Base-by-base conservation (phyloP, 176 grass and related monocot species). In the Hordeum marinum region DNA sequence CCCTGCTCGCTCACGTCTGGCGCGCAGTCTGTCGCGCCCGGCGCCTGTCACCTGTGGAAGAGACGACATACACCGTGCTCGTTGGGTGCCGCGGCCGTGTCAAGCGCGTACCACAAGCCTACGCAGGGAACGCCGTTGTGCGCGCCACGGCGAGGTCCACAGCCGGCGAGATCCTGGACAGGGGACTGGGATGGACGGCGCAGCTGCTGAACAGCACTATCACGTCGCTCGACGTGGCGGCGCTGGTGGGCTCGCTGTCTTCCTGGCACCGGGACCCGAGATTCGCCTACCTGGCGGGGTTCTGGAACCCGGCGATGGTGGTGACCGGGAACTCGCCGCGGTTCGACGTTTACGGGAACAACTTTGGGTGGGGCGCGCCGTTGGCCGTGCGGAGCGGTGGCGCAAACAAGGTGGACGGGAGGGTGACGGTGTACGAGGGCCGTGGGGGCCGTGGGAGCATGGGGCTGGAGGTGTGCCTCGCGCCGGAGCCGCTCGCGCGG, bases 341-440 rank as follows among this genome's bases (percentile, higher is more conserved):
- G 70, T 73, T 73, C 13, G 70, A 73, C 41, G 41, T 40, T 23
- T 73, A 46, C 23, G 70, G 70, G 12, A 73, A 73, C 70, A 41
- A 73, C 40, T 73, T 73, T 12, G 70, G 70, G 23, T 46, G 40
- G 13, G 41, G 70, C 12, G 3, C 23, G 23, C 40, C 41, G 23
- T 11, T 73, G 70, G 70, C 70, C 41, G 41, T 46, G 70, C 70
- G 70, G 70, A 73, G 70, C 12, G 41, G 70, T 4, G 12, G 70
- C 23, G 78, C 79, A 1, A 83, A 73, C 64, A 90, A 89, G 43
- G 23, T 42, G 8, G 69, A 89, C 40, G 87, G 77, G 5, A 85
- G 80, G 68, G 67, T 35, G 76, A 78, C 55, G 34, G 76, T 78
- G 57, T 78, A 78, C 35, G 55, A 78, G 21, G 76, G 76, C 12